Evolutionary conservation across 108 stramenopile genomes (phyloP).

Genomic region (Epipyxis sp.): DNA sequence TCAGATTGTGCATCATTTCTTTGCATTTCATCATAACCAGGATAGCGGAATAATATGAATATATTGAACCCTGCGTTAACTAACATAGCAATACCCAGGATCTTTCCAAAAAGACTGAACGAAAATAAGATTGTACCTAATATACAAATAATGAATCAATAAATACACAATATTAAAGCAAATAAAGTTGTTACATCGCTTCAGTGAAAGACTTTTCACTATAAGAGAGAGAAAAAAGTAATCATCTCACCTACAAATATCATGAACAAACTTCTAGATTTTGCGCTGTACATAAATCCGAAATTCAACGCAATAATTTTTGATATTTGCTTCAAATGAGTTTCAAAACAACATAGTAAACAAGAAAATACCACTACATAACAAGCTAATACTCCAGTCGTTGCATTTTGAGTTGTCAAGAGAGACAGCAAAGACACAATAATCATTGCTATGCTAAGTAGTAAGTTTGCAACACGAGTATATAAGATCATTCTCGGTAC

Average conservation of each 20-base stretch:
- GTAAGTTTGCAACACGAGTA: conserved; percentile 20
- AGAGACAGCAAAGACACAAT: conserved; percentile 10
- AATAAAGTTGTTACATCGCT: too few relatives aligned
- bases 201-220: too few relatives aligned
- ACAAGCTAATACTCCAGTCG: conserved; percentile 26
- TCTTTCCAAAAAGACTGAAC: conserved; percentile 33
- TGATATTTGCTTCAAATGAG: conserved; percentile 30
- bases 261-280: conserved; percentile 25
- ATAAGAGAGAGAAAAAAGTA: neutral
- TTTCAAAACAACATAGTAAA: conserved; percentile 30
- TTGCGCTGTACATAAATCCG: conserved; percentile 32
- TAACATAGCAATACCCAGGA: conserved; percentile 15
- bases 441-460: conserved; percentile 28
- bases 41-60: conserved; percentile 10
- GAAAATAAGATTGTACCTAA: conserved; percentile 14
- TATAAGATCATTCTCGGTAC: conserved; percentile 19
- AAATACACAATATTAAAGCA: neutral
- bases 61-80: conserved; percentile 27
- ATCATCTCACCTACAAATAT: neutral
- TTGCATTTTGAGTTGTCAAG: conserved; percentile 31
- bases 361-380: conserved; percentile 34
- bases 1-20: conserved; percentile 19
- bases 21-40: conserved; percentile 24
- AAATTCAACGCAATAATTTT: conserved; percentile 33
- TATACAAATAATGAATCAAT: neutral